Conservation (phyloP, 1,139 yeast species). For the Kodamaea fungicola region DNA sequence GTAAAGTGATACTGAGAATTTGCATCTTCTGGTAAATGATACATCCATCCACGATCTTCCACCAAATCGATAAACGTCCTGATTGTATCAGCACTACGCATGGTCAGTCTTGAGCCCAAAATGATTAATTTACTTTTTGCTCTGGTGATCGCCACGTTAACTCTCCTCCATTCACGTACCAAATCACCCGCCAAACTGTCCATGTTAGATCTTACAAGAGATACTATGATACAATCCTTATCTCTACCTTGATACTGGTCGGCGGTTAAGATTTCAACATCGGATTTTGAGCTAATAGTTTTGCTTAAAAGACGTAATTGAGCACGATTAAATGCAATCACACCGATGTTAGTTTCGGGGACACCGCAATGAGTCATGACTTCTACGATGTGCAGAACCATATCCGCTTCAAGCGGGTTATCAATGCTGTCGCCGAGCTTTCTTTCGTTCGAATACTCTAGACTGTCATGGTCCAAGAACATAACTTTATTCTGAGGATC, state of each 20-base stretch:
- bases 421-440: conserved; percentile 62
- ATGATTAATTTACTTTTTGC: conserved; percentile 81
- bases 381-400: conserved; percentile 61
- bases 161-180: conserved; percentile 82
- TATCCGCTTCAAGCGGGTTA: conserved; percentile 66
- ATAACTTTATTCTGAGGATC: conserved; percentile 52
- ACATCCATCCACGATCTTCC: conserved; percentile 61
- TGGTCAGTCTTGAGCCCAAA: conserved; percentile 70
- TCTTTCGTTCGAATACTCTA: conserved; percentile 55
- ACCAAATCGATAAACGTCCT: conserved; percentile 61
- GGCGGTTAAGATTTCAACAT: conserved; percentile 81
- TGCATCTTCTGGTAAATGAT: conserved; percentile 48
- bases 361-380: conserved; percentile 63
- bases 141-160: conserved; percentile 92
- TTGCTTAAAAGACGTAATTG: conserved; percentile 61
- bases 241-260: conserved; percentile 97
- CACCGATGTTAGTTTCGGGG: conserved; percentile 59
- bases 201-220: conserved; percentile 78
- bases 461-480: conserved; percentile 72
- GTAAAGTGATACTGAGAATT: conserved; percentile 28
- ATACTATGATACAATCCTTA: conserved; percentile 82
- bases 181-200: conserved; percentile 72
- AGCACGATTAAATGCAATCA: conserved; percentile 84
- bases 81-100: conserved; percentile 54
- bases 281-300: conserved; percentile 34